Base-by-base conservation (phyloP, 345 rosid genomes). In the Arabis alpina region DNA sequence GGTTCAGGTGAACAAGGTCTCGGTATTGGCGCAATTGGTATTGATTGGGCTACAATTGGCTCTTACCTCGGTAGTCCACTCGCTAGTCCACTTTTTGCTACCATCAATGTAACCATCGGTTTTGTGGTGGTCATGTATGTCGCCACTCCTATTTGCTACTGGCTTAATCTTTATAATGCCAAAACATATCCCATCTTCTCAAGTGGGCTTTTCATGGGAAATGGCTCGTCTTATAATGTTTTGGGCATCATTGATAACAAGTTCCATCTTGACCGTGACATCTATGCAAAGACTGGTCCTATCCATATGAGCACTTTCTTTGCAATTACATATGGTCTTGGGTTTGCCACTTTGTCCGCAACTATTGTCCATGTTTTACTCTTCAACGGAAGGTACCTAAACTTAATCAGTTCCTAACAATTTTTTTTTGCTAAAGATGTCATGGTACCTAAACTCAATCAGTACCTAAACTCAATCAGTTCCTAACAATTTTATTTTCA, bases 81-180 rank as follows among this genome's bases (percentile, higher is more conserved):
- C 0, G 96, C 94, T 14, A 89, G 92, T 52, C 98, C 98, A 0
- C 76, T 87, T 82, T 92, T 89, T 25, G 94, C 98, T 6, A 85
- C 90, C 9, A 78, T 85, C 36, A 92, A 92, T 71, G 54, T 89
- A 11, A 80, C 87, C 2, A 71, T 79, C 10, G 98, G 94, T 16
- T 89, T 82, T 71, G 32, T 56, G 66, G 76, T 83, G 0, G 62
- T 89, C 13, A 82, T 88, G 92, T 88, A 89, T 64, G 82, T 86
- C 15, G 49, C 77, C 79, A 78, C 80, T 8, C 98, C 98, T 1
- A 40, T 92, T 41, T 53, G 74, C 9, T 92, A 89, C 64, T 92
- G 94, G 96, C 28, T 75, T 7, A 42, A 89, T 39, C 23, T 85
- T 61, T 89, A 86, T 80, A 68, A 73, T 1, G 98, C 96, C 75